Evolutionary conservation across 257 asterid genomes (phyloP).

Genomic region (Fraxinus cuspidata): DNA sequence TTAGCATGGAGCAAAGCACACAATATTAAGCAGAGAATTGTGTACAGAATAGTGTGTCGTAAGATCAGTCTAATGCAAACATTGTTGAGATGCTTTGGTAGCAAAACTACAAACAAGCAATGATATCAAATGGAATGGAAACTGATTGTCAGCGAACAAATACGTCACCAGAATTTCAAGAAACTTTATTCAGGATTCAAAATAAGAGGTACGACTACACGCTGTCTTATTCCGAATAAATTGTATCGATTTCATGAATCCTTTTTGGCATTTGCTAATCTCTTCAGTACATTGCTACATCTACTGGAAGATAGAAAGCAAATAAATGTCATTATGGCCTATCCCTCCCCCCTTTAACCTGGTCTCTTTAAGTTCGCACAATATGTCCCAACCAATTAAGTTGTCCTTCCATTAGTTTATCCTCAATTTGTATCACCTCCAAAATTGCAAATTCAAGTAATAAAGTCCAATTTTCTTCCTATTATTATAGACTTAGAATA

Average conservation of each 20-base stretch:
- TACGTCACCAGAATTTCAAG: not conserved
- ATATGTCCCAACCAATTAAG: not conserved
- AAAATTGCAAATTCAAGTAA: not conserved
- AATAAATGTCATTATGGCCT: not conserved
- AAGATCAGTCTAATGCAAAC: not conserved
- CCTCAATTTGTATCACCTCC: not conserved
- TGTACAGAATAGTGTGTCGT: conserved; percentile 3
- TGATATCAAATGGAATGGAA: not conserved
- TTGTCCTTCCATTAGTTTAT: not conserved
- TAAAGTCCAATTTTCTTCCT: not conserved
- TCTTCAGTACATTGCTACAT: not conserved
- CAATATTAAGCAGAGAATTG: not conserved
- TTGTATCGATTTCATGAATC: not conserved
- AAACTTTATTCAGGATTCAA: not conserved
- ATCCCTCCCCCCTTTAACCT: not conserved
- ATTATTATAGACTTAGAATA: not conserved
- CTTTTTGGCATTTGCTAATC: not conserved
- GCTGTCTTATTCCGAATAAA: not conserved
- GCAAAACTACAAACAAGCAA: conserved; percentile 1
- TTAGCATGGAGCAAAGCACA: not conserved
- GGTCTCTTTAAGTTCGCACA: not conserved
- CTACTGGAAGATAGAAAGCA: not conserved
- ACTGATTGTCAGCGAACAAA: not conserved
- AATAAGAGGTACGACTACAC: not conserved
- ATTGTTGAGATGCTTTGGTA: not conserved